These are phyloP conservation scores for Linderniella brevidens DNA, from an alignment of 257 asterid species.

Conservation along the genomic window DNA sequence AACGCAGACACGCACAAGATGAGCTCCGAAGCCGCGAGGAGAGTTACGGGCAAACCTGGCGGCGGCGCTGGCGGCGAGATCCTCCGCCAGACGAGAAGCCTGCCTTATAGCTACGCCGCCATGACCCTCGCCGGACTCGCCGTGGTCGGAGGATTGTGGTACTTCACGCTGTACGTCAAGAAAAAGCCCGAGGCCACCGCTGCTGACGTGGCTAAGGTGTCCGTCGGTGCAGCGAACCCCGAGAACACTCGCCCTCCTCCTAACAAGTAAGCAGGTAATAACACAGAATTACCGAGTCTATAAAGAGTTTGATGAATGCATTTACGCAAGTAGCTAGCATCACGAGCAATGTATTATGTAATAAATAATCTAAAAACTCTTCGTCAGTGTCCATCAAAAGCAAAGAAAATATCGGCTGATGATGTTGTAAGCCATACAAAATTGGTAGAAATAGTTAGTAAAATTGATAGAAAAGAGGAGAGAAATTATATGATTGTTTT, in stretches of 20 bases:
- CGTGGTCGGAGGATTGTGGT: slow-evolving; percentile 35
- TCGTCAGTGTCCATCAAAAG: too few relatives aligned
- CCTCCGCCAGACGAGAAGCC: slow-evolving; percentile 43
- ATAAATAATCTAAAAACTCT: too few relatives aligned
- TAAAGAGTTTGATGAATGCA: too few relatives aligned
- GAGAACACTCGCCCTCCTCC: slow-evolving; percentile 16
- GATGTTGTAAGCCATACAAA: too few relatives aligned
- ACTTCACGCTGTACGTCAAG: slow-evolving; percentile 45
- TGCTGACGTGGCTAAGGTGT: slow-evolving; percentile 35
- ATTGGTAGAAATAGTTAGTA: too few relatives aligned
- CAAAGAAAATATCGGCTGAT: too few relatives aligned
- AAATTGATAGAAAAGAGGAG: too few relatives aligned
- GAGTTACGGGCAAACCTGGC: slow-evolving; percentile 41
- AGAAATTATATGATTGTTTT: too few relatives aligned
- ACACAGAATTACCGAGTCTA: too few relatives aligned
- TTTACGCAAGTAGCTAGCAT: too few relatives aligned
- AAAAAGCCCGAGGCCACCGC: slow-evolving; percentile 63
- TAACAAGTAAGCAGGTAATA: neutral
- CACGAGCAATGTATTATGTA: too few relatives aligned
- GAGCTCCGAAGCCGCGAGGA: slow-evolving; percentile 54
- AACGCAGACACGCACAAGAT: slow-evolving; percentile 73
- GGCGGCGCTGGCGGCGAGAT: slow-evolving; percentile 45
- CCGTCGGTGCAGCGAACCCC: slow-evolving; percentile 23
- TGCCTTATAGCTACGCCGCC: slow-evolving; percentile 32
- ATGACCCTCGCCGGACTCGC: slow-evolving; percentile 31